phyloP scores from a whole-genome alignment of 2,329 filamentous ascomycete genomes.

The Xylaria multiplex region DNA sequence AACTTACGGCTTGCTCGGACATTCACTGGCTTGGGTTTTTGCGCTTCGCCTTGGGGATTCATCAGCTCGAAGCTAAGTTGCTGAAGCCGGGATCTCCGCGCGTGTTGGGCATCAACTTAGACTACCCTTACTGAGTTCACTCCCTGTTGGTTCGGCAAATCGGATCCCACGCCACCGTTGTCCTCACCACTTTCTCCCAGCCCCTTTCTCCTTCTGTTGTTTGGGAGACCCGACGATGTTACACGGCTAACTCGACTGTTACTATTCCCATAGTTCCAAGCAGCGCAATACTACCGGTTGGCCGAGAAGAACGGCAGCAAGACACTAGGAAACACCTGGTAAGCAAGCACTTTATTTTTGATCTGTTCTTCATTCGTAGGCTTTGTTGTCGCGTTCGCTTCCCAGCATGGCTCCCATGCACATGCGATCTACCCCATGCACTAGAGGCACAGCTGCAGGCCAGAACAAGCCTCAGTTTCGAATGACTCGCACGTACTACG shows the following conservation, averaged over 20 bases:
- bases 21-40: conserved; percentile 25
- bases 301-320: conserved; percentile 91
- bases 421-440: conserved; percentile 42
- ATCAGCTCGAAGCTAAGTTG: conserved; percentile 32
- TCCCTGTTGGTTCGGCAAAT: conserved; percentile 44
- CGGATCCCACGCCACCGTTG: conserved; percentile 38
- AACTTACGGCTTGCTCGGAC: conserved; percentile 33
- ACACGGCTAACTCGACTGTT: conserved; percentile 61
- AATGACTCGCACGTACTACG: conserved; percentile 34
- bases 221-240: conserved; percentile 46
- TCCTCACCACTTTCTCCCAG: conserved; percentile 28
- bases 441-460: conserved; percentile 41
- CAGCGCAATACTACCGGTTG: conserved; percentile 91
- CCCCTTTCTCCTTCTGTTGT: conserved; percentile 18
- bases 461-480: conserved; percentile 42
- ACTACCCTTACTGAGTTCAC: conserved; percentile 39
- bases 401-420: conserved; percentile 30
- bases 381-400: conserved; percentile 25
- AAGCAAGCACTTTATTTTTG: conserved; percentile 56
- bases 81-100: conserved; percentile 40
- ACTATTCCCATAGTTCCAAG: conserved; percentile 78
- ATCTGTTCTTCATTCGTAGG: conserved; percentile 30
- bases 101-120: conserved; percentile 56
- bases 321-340: conserved; percentile 95
- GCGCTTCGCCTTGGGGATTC: conserved; percentile 23